These are phyloP conservation scores for Trichoderma atroviride DNA, from an alignment of 2,329 filamentous ascomycete species.

Conservation along the genomic window DNA sequence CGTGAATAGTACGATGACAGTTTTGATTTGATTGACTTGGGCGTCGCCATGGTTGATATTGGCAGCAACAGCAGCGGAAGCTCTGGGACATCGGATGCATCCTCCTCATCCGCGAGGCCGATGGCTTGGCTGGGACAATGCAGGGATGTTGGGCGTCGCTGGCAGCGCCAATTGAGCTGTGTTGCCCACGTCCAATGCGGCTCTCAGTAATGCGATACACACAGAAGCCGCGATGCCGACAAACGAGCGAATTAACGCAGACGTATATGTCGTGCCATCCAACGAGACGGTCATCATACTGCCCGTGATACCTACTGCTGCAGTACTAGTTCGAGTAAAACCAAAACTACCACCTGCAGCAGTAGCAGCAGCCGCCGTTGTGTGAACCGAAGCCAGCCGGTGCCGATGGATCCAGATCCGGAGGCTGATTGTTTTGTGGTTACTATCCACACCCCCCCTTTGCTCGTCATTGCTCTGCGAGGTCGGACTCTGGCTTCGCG, in stretches of 20 bases:
- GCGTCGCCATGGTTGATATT: not conserved
- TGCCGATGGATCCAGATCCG: constrained; percentile 13
- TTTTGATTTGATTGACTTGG: not conserved
- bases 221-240: not conserved
- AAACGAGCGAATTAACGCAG: constrained; percentile 1
- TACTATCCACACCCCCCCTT: constrained; percentile 17
- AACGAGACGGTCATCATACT: not conserved
- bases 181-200: not conserved
- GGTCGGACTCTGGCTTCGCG: constrained; percentile 11
- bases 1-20: not conserved
- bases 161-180: not conserved
- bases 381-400: constrained; percentile 29
- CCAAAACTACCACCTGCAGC: not conserved
- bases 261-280: not conserved
- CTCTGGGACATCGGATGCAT: constrained; percentile 9
- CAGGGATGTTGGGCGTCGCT: not conserved
- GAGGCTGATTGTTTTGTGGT: constrained; percentile 4
- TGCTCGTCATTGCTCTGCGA: constrained; percentile 9
- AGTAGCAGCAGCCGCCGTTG: not conserved
- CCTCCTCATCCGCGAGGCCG: not conserved
- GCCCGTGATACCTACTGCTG: not conserved
- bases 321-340: not conserved
- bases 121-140: not conserved
- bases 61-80: not conserved
- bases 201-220: not conserved